phyloP scores from a whole-genome alignment of 768 basidiomycete genomes.

The Dioszegia hungarica region DNA sequence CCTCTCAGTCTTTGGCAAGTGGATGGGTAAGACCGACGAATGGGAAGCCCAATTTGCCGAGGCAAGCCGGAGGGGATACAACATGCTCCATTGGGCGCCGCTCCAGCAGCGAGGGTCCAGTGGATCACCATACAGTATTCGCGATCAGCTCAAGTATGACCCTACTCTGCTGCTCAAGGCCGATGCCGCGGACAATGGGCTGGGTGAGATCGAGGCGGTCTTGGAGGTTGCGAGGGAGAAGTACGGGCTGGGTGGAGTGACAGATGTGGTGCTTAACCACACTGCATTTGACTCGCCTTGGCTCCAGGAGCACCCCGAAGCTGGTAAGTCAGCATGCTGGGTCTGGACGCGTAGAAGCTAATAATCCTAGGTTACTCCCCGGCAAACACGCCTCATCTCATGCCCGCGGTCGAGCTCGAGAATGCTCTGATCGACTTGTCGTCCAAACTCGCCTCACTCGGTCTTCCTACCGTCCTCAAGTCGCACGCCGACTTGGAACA shows the following conservation, averaged over 20 bases:
- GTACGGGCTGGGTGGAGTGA: constrained; percentile 81
- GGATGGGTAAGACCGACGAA: constrained; percentile 80
- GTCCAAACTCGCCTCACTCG: constrained; percentile 58
- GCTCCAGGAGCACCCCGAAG: constrained; percentile 91
- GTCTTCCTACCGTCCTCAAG: constrained; percentile 66
- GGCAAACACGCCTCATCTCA: constrained; percentile 81
- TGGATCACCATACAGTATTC: constrained; percentile 89
- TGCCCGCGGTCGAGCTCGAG: constrained; percentile 89
- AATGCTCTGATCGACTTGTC: constrained; percentile 79
- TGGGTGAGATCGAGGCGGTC: constrained; percentile 59
- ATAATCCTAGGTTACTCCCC: constrained; percentile 71
- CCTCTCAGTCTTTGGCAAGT: constrained; percentile 89
- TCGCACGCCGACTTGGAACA: constrained; percentile 65
- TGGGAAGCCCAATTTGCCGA: constrained; percentile 80
- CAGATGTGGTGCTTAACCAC: constrained; percentile 95
- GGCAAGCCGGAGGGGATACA: constrained; percentile 85
- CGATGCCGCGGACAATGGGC: constrained; percentile 55
- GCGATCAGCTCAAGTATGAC: constrained; percentile 79
- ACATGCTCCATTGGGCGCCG: constrained; percentile 96
- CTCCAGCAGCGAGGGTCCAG: constrained; percentile 85
- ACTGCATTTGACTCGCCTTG: constrained; percentile 91
- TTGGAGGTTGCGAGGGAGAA: constrained; percentile 62
- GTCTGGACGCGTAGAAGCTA: not conserved
- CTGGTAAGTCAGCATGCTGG: constrained; percentile 58
- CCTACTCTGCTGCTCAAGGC: constrained; percentile 59